These are phyloP conservation scores for Brassica nigra DNA, from an alignment of 345 rosid species.

Conservation along the genomic window DNA sequence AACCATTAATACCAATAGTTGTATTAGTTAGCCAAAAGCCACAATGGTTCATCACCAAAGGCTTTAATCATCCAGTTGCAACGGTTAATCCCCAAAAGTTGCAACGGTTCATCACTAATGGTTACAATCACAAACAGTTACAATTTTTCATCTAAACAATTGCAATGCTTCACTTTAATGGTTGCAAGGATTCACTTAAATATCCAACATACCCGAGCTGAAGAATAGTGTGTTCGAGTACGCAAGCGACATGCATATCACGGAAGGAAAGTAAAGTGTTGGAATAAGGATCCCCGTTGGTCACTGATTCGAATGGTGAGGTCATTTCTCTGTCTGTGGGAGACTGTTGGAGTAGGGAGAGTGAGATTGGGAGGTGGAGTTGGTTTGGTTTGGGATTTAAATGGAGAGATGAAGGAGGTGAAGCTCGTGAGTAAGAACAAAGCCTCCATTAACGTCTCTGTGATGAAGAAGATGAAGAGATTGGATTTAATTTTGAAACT, in stretches of 20 bases:
- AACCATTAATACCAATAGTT: too few species aligned
- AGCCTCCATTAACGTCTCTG: conserved; percentile 55
- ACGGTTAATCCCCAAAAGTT: too few species aligned
- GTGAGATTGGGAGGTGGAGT: conserved; percentile 36
- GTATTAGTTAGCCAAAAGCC: too few species aligned
- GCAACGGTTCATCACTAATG: too few species aligned
- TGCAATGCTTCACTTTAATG: too few species aligned
- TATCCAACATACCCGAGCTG: conserved; percentile 31
- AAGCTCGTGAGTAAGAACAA: conserved; percentile 62
- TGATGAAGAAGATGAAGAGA: conserved; percentile 20
- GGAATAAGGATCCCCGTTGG: conserved; percentile 16
- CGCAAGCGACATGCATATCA: conserved; percentile 70
- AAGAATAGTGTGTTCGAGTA: conserved; percentile 72
- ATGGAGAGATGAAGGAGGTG: not conserved
- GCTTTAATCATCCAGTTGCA: too few species aligned
- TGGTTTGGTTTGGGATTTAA: conserved; percentile 9
- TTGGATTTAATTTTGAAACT: not conserved
- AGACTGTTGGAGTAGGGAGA: conserved; percentile 27
- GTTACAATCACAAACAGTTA: too few species aligned
- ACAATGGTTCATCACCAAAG: too few species aligned
- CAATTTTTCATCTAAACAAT: too few species aligned
- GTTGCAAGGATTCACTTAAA: too few species aligned
- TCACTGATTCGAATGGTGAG: conserved; percentile 8
- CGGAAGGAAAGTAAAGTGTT: conserved; percentile 49
- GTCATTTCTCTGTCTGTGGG: conserved; percentile 42